Conservation (phyloP, 1,139 yeast species). For the Pneumocystis carinii region DNA sequence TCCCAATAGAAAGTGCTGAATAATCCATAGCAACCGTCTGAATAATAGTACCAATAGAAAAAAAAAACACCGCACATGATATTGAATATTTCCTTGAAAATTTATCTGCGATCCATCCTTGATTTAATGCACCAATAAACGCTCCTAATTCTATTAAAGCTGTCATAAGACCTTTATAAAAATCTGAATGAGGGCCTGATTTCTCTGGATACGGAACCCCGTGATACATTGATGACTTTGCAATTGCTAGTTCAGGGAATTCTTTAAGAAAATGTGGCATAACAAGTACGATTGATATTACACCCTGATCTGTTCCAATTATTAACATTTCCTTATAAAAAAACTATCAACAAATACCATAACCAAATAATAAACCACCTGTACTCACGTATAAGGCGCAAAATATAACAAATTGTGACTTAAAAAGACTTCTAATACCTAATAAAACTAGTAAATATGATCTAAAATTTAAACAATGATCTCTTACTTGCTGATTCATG, state of each 20-base stretch:
- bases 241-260: constrained; percentile 8
- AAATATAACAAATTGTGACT: constrained; percentile 16
- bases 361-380: constrained; percentile 24
- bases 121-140: constrained; percentile 18
- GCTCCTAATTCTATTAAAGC: constrained; percentile 21
- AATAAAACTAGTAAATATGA: not conserved
- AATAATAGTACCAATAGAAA: constrained; percentile 44
- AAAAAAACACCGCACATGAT: constrained; percentile 37
- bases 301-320: constrained; percentile 29
- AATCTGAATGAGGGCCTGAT: constrained; percentile 11
- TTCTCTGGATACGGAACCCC: constrained; percentile 9
- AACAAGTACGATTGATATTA: constrained; percentile 41
- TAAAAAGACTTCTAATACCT: constrained; percentile 15
- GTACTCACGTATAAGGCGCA: constrained; percentile 22
- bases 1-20: constrained; percentile 18
- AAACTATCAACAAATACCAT: constrained; percentile 6
- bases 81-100: constrained; percentile 31
- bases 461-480: not conserved
- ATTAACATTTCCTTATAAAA: not conserved
- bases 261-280: constrained; percentile 28
- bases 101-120: constrained; percentile 19
- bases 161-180: constrained; percentile 17
- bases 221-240: constrained; percentile 8
- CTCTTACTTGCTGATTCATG: constrained; percentile 4
- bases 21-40: constrained; percentile 37